A percentile compares a stretch with the other conserved stretches of the same genome.
These are phyloP conservation scores for Helotiales sp. DNA, from an alignment of 2,329 filamentous ascomycete genomes.

Conservation along the genomic window DNA sequence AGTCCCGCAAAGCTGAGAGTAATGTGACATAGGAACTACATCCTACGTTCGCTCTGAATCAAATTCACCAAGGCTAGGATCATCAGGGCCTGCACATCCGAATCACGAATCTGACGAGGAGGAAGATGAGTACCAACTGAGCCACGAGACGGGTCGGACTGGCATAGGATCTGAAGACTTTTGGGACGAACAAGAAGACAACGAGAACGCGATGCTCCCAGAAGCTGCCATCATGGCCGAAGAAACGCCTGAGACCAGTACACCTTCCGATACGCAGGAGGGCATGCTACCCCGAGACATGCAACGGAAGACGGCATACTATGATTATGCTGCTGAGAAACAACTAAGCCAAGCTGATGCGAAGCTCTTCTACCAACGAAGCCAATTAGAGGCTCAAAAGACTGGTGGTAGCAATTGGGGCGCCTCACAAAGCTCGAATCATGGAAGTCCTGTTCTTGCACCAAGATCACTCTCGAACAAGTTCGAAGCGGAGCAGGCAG, in stretches of 20 bases:
- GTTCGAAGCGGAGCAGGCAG: constrained; percentile 25
- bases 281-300: constrained; percentile 62
- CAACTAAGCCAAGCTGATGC: constrained; percentile 93
- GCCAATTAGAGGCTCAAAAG: constrained; percentile 57
- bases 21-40: not conserved
- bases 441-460: constrained; percentile 32
- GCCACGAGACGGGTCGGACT: constrained; percentile 2
- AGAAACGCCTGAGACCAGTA: constrained; percentile 24
- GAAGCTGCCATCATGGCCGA: constrained; percentile 29
- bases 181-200: constrained; percentile 21
- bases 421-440: constrained; percentile 29
- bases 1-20: not conserved
- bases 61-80: not conserved
- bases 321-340: constrained; percentile 91
- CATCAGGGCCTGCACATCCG: not conserved
- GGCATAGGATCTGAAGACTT: constrained; percentile 17
- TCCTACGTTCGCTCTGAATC: not conserved
- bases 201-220: constrained; percentile 28
- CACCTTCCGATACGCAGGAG: constrained; percentile 25
- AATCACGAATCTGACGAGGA: constrained; percentile 16
- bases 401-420: constrained; percentile 35
- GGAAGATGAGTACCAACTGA: constrained; percentile 17
- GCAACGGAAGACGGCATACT: constrained; percentile 77
- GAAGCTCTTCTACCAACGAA: constrained; percentile 93
- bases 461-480: constrained; percentile 28